Evolutionary conservation across 441 rosid genomes (phyloP).

Genomic region (Arabidopsis lyrata): DNA sequence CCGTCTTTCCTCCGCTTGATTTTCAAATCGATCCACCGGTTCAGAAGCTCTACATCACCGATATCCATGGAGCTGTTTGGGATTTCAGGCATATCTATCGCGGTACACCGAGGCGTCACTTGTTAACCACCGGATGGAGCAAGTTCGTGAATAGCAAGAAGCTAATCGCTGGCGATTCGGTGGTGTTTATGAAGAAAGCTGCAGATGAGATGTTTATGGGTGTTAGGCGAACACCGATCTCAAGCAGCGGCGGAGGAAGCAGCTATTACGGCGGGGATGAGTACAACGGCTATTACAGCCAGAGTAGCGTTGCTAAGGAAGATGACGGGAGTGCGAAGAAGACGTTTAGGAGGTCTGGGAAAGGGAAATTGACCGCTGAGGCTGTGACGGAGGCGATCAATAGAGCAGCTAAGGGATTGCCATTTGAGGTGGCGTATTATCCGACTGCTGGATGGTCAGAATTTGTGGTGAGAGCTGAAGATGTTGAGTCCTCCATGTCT

Average conservation of each 20-base stretch:
- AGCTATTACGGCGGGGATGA: constrained; percentile 41
- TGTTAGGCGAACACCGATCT: constrained; percentile 60
- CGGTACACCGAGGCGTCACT: constrained; percentile 88
- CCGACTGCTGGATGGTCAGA: constrained; percentile 76
- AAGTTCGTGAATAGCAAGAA: constrained; percentile 87
- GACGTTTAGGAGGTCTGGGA: constrained; percentile 49
- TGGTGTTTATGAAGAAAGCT: constrained; percentile 78
- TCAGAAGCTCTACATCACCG: constrained; percentile 72
- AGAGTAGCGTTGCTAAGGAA: constrained; percentile 33
- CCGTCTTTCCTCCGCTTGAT: constrained; percentile 76
- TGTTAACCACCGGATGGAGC: constrained; percentile 95
- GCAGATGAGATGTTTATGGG: constrained; percentile 68
- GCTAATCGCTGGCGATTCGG: constrained; percentile 87
- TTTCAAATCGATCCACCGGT: constrained; percentile 79
- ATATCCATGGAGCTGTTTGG: constrained; percentile 74
- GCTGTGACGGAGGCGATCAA: constrained; percentile 61
- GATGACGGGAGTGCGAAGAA: constrained; percentile 39
- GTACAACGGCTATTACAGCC: constrained; percentile 44
- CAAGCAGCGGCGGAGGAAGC: constrained; percentile 26
- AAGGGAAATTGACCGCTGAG: constrained; percentile 55
- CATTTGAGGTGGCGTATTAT: constrained; percentile 80
- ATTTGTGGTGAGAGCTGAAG: constrained; percentile 76
- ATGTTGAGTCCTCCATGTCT: constrained; percentile 67
- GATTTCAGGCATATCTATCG: constrained; percentile 85
- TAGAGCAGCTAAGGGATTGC: constrained; percentile 59